Evolutionary conservation across 2,329 filamentous ascomycete species (phyloP).

Genomic region (Neobulgaria alba): DNA sequence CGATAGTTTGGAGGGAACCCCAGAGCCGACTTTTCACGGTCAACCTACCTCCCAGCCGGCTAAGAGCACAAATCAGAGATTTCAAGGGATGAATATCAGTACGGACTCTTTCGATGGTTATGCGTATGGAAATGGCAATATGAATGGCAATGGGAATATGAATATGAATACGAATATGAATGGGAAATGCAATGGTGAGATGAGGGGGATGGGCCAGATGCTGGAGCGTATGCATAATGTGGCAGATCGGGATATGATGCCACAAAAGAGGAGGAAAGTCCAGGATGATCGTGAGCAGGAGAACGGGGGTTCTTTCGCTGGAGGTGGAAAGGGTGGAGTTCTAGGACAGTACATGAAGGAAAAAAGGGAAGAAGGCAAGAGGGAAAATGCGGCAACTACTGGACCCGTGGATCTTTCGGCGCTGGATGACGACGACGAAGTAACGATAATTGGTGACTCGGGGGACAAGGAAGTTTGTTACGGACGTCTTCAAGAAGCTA

Average conservation of each 20-base stretch:
- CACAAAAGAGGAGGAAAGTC: constrained; percentile 58
- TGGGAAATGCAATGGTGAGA: constrained; percentile 8
- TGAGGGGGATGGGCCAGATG: constrained; percentile 46
- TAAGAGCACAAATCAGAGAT: neutral
- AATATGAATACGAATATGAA: constrained; percentile 18
- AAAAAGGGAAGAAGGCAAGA: constrained; percentile 39
- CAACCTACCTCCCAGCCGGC: constrained; percentile 4
- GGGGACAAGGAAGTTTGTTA: constrained; percentile 70
- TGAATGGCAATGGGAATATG: constrained; percentile 5
- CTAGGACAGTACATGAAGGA: constrained; percentile 61
- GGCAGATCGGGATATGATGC: constrained; percentile 52
- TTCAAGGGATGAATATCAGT: neutral
- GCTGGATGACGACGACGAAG: constrained; percentile 45
- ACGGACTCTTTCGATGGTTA: neutral
- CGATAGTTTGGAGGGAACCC: constrained; percentile 23
- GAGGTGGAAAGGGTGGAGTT: constrained; percentile 45
- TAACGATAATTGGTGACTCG: constrained; percentile 48
- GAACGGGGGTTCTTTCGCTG: constrained; percentile 35
- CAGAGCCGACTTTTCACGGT: constrained; percentile 5
- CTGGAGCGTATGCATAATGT: constrained; percentile 73
- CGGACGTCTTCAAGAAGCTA: constrained; percentile 62
- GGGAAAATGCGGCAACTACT: constrained; percentile 25
- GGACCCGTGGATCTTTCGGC: constrained; percentile 36
- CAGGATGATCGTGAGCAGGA: constrained; percentile 34
- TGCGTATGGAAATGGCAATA: neutral